These are phyloP conservation scores for Podila minutissima DNA, from an alignment of 192 early-diverging fungal genomes.

Conservation along the genomic window DNA sequence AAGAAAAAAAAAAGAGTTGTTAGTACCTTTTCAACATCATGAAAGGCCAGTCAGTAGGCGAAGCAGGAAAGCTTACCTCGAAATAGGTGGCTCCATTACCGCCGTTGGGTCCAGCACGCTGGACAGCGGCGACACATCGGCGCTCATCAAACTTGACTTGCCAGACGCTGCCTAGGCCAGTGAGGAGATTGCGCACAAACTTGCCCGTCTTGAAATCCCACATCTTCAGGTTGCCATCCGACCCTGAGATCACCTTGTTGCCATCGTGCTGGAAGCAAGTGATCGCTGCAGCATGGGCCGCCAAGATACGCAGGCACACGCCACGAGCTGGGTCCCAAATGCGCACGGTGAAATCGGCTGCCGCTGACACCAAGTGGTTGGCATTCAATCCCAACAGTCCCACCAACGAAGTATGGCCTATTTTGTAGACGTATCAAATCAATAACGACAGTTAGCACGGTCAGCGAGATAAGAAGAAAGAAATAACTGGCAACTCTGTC, in stretches of 20 bases:
- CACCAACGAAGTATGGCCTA: conserved; percentile 94
- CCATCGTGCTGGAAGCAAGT: conserved; percentile 99
- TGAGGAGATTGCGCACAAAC: conserved; percentile 85
- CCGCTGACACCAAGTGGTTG: conserved; percentile 91
- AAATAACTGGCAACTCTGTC: background rate
- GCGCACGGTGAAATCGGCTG: conserved; percentile 92
- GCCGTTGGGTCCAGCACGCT: conserved; percentile 50
- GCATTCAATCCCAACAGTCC: conserved; percentile 90
- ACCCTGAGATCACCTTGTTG: conserved; percentile 92
- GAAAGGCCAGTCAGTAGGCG: no score
- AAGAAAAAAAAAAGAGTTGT: background rate
- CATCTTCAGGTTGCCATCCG: conserved; percentile 93
- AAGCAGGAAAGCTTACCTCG: conserved; percentile 60
- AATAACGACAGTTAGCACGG: background rate
- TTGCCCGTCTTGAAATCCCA: conserved; percentile 95
- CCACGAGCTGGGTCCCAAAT: conserved; percentile 87
- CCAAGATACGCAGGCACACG: conserved; percentile 70
- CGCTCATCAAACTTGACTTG: conserved; percentile 92
- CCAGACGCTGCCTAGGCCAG: conserved; percentile 91
- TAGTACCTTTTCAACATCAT: background rate
- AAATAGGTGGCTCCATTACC: conserved; percentile 72
- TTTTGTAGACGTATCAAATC: background rate
- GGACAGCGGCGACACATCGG: conserved; percentile 83
- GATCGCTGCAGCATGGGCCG: conserved; percentile 89
- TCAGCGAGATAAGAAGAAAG: background rate